phyloP scores from a whole-genome alignment of 176 grass and related monocot genomes.

The Triticum aestivum region IWGSC_CS_RefSeq_v2.1 NC_057806.1:475073929-475074428 shows the following conservation, averaged over 20 bases:
- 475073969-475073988: background rate
- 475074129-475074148: background rate
- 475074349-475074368: background rate
- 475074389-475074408: background rate
- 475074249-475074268: background rate
- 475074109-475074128: background rate
- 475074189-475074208: background rate
- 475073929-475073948: background rate
- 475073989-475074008: background rate
- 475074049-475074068: no score
- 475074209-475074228: no score
- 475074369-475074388: background rate
- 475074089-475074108: background rate
- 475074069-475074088: background rate
- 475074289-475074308: no score
- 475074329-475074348: background rate
- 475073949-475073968: background rate
- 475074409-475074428: background rate
- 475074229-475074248: background rate
- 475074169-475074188: background rate
- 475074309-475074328: background rate
- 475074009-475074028: background rate
- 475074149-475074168: background rate
- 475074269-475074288: background rate
- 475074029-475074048: no score